phyloP scores from a whole-genome alignment of 768 basidiomycete species.

The Naganishia kalamii region DNA sequence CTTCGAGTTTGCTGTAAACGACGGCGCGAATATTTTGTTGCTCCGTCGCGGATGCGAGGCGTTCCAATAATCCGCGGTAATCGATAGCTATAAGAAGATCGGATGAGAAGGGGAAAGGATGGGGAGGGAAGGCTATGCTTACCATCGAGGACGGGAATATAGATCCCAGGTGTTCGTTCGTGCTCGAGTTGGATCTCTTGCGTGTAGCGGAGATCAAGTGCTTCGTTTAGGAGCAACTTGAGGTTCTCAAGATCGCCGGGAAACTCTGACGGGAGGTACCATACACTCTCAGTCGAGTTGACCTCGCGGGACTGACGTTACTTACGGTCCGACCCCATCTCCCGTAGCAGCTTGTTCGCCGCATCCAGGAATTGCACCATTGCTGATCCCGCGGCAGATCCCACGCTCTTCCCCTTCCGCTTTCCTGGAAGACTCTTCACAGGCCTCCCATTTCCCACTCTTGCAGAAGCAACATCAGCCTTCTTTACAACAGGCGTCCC shows the following conservation, averaged over 20 bases:
- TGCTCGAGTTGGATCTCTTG: constrained; percentile 10
- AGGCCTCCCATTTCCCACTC: background rate
- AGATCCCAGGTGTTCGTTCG: background rate
- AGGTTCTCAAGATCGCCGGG: background rate
- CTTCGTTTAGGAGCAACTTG: constrained; percentile 7
- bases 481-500: background rate
- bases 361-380: background rate
- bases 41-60: background rate
- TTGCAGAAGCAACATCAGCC: background rate
- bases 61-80: constrained; percentile 1
- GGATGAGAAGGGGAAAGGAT: background rate
- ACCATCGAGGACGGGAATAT: constrained; percentile 5
- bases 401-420: background rate
- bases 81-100: background rate
- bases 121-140: background rate
- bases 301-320: background rate
- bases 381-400: background rate
- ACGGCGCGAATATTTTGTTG: background rate
- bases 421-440: background rate
- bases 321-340: background rate
- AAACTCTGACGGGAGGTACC: background rate
- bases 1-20: constrained; percentile 9
- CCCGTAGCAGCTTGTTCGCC: background rate
- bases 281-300: background rate
- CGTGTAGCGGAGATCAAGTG: constrained; percentile 1